These are phyloP conservation scores for Talaromyces atroroseus DNA, from an alignment of 2,329 filamentous ascomycete genomes.

Conservation along the genomic window DNA sequence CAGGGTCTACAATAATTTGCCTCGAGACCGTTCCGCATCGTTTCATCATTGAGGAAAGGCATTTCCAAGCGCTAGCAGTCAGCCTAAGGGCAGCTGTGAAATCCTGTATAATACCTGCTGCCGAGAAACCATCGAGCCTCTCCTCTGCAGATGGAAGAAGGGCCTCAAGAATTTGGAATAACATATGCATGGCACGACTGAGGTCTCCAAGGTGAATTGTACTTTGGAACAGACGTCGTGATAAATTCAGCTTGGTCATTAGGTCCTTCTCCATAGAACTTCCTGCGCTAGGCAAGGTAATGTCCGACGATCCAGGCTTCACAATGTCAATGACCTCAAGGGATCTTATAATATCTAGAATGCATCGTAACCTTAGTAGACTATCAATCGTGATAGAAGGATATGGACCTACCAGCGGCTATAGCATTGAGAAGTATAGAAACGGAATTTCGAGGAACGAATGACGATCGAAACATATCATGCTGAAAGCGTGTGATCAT, in stretches of 20 bases:
- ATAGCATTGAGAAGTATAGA: conserved; percentile 30
- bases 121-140: conserved; percentile 16
- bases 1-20: conserved; percentile 18
- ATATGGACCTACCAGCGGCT: conserved; percentile 30
- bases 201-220: conserved; percentile 25
- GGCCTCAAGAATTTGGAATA: conserved; percentile 27
- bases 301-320: conserved; percentile 9
- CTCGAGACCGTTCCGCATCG: neutral
- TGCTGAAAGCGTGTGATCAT: conserved; percentile 29
- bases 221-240: conserved; percentile 24
- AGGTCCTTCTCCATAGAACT: conserved; percentile 26
- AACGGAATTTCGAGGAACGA: conserved; percentile 25
- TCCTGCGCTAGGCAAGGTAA: conserved; percentile 24
- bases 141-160: conserved; percentile 19
- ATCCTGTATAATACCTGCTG: conserved; percentile 26
- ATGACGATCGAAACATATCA: conserved; percentile 25
- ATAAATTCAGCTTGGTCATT: conserved; percentile 25
- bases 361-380: conserved; percentile 15
- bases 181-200: conserved; percentile 20
- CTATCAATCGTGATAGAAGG: conserved; percentile 1
- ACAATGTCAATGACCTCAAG: conserved; percentile 31
- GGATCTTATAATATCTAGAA: conserved; percentile 41
- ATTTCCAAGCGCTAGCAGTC: conserved; percentile 29
- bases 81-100: conserved; percentile 30
- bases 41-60: conserved; percentile 25